These are phyloP conservation scores for Xylariaceae sp. DNA, from an alignment of 2,329 filamentous ascomycete species.

Conservation along the genomic window DNA sequence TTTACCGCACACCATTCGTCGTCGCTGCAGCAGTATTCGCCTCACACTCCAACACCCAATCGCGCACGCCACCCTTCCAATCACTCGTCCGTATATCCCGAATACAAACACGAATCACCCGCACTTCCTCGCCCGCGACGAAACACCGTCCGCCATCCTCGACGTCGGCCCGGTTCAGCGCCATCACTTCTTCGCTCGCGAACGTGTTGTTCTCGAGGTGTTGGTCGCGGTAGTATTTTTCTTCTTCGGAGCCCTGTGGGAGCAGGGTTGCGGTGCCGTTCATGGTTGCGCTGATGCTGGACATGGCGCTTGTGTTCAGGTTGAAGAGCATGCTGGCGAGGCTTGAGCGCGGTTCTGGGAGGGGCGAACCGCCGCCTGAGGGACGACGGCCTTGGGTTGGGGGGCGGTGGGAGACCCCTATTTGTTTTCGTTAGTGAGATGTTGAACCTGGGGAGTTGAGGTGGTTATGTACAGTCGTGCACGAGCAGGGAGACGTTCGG, in stretches of 20 bases:
- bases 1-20: constrained; percentile 13
- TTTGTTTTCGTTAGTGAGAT: too few species aligned
- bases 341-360: constrained; percentile 61
- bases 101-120: constrained; percentile 81
- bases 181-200: constrained; percentile 49
- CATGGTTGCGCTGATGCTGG: constrained; percentile 87
- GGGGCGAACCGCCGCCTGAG: constrained; percentile 58
- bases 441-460: too few species aligned
- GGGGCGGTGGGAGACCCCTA: constrained; percentile 84
- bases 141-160: constrained; percentile 58
- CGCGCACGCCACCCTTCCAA: constrained; percentile 89
- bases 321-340: constrained; percentile 81
- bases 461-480: constrained; percentile 64
- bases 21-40: background rate
- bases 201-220: constrained; percentile 94
- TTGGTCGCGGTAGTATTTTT: constrained; percentile 72
- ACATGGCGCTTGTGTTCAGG: constrained; percentile 83
- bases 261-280: constrained; percentile 79
- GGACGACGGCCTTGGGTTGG: constrained; percentile 61
- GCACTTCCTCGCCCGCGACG: constrained; percentile 75
- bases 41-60: constrained; percentile 51
- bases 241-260: constrained; percentile 68
- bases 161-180: constrained; percentile 36
- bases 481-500: constrained; percentile 89
- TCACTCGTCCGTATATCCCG: constrained; percentile 83